Evolutionary conservation across 177 flowering plant species (phyloP).

Genomic region (Telopea speciosissima): DNA sequence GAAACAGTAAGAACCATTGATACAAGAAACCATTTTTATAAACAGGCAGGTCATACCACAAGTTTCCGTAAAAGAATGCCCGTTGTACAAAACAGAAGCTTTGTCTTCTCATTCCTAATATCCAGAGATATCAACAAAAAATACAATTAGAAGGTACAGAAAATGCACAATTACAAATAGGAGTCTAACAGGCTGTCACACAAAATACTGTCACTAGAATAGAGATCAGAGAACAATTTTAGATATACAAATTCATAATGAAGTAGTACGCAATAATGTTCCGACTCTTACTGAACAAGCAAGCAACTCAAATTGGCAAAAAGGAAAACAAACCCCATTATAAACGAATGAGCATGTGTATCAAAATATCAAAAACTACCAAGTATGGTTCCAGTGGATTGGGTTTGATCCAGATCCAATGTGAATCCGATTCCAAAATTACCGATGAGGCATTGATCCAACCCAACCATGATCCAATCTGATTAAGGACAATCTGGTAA

Average conservation of each 20-base stretch:
- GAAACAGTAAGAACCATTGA: neutral
- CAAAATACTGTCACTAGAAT: neutral
- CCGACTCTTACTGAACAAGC: neutral
- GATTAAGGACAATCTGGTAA: too few species aligned
- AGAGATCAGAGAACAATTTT: too few species aligned
- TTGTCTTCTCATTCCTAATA: conserved; percentile 68
- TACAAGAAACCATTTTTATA: neutral
- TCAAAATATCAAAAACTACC: neutral
- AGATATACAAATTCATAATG: neutral
- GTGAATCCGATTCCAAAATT: too few species aligned
- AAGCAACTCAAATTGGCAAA: neutral
- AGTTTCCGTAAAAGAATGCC: conserved; percentile 86
- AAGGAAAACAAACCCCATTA: neutral
- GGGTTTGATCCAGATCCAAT: too few species aligned
- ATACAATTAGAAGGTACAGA: neutral
- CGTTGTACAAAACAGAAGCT: conserved; percentile 90
- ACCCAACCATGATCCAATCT: too few species aligned
- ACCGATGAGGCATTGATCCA: too few species aligned
- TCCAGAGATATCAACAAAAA: neutral
- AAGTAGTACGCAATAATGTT: neutral
- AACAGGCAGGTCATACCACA: conserved; percentile 33
- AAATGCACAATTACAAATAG: neutral
- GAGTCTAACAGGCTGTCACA: neutral
- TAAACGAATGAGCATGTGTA: neutral
- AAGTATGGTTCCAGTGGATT: too few species aligned